Percentiles rank a stretch among this genome's conserved stretches.
Evolutionary conservation across 1,284 basidiomycete genomes (phyloP).

Genomic region (Cystobasidium sp.): DNA sequence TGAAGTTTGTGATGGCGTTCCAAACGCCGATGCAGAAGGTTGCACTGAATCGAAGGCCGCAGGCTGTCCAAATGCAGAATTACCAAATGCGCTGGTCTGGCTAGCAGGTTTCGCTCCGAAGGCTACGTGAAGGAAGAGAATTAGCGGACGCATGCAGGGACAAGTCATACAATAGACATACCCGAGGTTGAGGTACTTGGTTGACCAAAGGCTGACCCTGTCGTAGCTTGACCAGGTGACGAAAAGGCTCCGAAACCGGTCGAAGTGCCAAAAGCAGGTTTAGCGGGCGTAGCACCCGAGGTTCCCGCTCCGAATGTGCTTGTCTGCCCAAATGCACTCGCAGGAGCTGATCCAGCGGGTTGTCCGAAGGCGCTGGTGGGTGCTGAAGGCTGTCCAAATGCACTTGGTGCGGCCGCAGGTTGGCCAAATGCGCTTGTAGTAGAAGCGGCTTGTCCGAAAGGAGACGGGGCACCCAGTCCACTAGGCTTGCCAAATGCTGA

Average conservation of each 20-base stretch:
- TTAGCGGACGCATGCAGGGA: not conserved
- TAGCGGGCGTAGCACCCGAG: conserved; percentile 9
- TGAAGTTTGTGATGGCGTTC: not conserved
- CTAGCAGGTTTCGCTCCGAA: conserved; percentile 25
- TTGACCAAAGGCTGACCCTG: conserved; percentile 14
- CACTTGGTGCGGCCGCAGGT: conserved; percentile 10
- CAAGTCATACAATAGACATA: not conserved
- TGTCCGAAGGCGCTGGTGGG: conserved; percentile 1
- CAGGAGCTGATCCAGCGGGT: not conserved
- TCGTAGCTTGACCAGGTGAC: conserved; percentile 8
- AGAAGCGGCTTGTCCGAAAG: conserved; percentile 50
- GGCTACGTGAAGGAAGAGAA: not conserved
- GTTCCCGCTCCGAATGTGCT: conserved; percentile 48
- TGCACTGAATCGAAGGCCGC: not conserved
- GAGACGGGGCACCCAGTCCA: conserved; percentile 47
- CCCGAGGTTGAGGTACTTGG: conserved; percentile 8
- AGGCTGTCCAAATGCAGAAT: conserved; percentile 36
- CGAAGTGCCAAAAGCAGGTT: conserved; percentile 17
- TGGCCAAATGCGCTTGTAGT: conserved; percentile 49
- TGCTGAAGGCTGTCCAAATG: conserved; percentile 38
- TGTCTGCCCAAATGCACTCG: conserved; percentile 23
- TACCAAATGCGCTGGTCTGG: conserved; percentile 28
- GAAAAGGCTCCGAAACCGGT: conserved; percentile 40
- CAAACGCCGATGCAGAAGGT: not conserved
- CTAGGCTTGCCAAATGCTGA: conserved; percentile 47